A percentile compares a stretch with the other conserved stretches of the same genome.
Evolutionary conservation across 768 basidiomycete species (phyloP).

Genomic region (Mycena polygramma): DNA sequence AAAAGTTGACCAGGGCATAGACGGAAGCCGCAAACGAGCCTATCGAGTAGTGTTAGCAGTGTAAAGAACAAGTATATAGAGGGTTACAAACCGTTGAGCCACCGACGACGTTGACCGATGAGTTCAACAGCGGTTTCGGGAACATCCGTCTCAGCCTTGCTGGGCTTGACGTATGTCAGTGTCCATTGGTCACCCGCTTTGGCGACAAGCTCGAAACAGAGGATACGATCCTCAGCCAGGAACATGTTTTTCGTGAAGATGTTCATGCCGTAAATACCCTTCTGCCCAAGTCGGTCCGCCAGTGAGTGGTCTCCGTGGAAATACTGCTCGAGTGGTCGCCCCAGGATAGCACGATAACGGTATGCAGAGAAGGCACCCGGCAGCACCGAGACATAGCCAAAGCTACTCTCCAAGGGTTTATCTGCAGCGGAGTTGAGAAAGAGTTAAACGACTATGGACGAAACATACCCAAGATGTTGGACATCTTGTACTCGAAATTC

Average conservation of each 20-base stretch:
- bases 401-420: slow-evolving; percentile 95
- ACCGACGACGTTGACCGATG: slow-evolving; percentile 95
- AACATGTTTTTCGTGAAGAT: slow-evolving; percentile 97
- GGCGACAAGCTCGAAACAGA: slow-evolving; percentile 97
- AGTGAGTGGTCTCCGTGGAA: slow-evolving; percentile 92
- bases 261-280: slow-evolving; percentile 97
- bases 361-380: slow-evolving; percentile 99
- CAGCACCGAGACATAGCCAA: slow-evolving; percentile 95
- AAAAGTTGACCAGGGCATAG: slow-evolving; percentile 95
- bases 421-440: slow-evolving; percentile 56
- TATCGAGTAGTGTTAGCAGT: too few species aligned
- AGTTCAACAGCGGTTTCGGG: slow-evolving; percentile 92
- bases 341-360: slow-evolving; percentile 92
- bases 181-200: slow-evolving; percentile 92
- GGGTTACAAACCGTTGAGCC: slow-evolving; percentile 76
- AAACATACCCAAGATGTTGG: slow-evolving; percentile 86
- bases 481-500: slow-evolving; percentile 99
- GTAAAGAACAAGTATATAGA: too few species aligned
- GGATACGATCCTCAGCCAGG: slow-evolving; percentile 94
- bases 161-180: slow-evolving; percentile 91
- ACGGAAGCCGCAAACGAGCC: slow-evolving; percentile 93
- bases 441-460: background rate
- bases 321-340: slow-evolving; percentile 87
- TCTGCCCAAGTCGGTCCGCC: slow-evolving; percentile 91
- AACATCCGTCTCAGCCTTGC: slow-evolving; percentile 97